Evolutionary conservation across 768 basidiomycete species (phyloP).

Genomic region (Panaeolus cyanescens): DNA sequence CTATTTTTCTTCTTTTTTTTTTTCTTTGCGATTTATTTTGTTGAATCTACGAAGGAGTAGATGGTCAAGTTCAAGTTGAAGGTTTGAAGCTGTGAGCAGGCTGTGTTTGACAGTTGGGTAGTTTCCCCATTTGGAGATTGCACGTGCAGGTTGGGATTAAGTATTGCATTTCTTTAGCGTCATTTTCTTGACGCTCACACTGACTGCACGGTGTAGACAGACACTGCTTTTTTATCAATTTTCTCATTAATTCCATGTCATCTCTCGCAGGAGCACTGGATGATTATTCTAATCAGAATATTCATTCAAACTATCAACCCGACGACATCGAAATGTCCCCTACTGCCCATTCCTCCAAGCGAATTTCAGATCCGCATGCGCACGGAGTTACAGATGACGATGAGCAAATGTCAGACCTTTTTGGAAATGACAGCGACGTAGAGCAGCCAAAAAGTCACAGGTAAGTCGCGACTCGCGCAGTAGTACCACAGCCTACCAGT

Average conservation of each 20-base stretch:
- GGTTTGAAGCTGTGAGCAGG: not conserved
- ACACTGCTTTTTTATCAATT: conserved; percentile 7
- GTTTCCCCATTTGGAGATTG: not conserved
- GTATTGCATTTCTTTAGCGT: conserved; percentile 1
- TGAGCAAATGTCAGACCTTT: conserved; percentile 77
- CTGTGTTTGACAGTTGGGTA: not conserved
- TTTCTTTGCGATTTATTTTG: not conserved
- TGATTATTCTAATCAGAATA: conserved; percentile 21
- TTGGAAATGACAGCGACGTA: conserved; percentile 69
- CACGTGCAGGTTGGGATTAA: not conserved
- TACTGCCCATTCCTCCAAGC: conserved; percentile 19
- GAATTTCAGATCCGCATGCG: conserved; percentile 27
- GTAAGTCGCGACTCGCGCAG: conserved; percentile 35
- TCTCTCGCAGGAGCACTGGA: conserved; percentile 61
- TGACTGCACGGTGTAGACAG: not conserved
- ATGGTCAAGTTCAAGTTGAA: not conserved
- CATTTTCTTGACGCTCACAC: not conserved
- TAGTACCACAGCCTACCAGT: conserved; percentile 8
- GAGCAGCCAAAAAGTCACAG: conserved; percentile 50
- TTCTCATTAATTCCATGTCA: conserved; percentile 42
- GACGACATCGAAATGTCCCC: conserved; percentile 46
- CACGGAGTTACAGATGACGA: conserved; percentile 36
- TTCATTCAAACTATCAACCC: conserved; percentile 12
- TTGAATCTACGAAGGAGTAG: not conserved
- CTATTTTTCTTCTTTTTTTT: not conserved